Evolutionary conservation across 352 stramenopile genomes (phyloP), one percentile per base, ranked within the genome.

Genomic region (Pythium scleroteichum): DNA sequence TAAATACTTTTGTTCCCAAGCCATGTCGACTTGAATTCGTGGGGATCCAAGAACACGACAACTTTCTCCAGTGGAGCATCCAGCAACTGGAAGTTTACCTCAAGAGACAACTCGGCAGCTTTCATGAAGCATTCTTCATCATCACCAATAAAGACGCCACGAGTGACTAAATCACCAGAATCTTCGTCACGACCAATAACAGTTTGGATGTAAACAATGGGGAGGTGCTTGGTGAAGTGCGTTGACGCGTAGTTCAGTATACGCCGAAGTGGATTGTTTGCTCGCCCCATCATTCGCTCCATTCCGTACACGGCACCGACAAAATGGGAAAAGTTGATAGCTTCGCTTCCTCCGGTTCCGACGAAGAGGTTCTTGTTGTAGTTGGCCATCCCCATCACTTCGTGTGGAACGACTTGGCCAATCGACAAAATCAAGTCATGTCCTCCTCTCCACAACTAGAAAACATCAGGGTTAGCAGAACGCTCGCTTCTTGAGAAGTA

Each of bases 291-390:
- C 84, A 99, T 98, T 13, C 92, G 93, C 69, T 99, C 97, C 96
- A 99, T 99, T 32, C 97, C 97, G 71, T 99, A 98, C 4, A 98
- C 93, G 0, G 96, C 96, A 17, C 97, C 97, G 41, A 99, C 98
- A 59, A 99, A 99, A 68, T 99, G 97, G 24, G 91, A 98, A 47
- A 98, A 93, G 79, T 99, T 98, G 72, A 99, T 99, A 0, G 94
- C 92, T 23, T 98, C 94, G 35, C 95, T 93, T 17, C 83, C 87
- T 14, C 84, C 84, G n/a, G 95, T 95, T 56, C 95, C 97, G 2
- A 99, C 93, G 66, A 99, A 99, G 19, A 99, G 78, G 69, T 99
- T 99, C 76, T 99, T 99, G 84, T 99, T 99, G 78, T 94, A 98
- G 75, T 99, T 99, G n/a, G 97, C 95, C 96, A 99, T 99, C 16